Evolutionary conservation across 1,284 basidiomycete species (phyloP), one percentile per base, ranked within the genome.

Genomic region (Porogramme epimiltina): DNA sequence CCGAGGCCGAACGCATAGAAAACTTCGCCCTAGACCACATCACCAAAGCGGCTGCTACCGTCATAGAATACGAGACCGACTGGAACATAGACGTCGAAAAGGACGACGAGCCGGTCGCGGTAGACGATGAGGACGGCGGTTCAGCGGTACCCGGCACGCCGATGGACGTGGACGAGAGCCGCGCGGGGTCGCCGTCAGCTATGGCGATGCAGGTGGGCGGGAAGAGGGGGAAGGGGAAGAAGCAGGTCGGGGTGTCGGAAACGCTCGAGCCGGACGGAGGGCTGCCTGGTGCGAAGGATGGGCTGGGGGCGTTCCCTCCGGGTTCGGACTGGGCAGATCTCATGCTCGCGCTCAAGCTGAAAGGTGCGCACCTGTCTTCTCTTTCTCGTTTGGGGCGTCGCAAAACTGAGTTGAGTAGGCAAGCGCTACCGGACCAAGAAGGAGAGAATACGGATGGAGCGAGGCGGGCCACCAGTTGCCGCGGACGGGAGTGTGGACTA

Each of bases 61-160:
- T 91, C 39, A 87, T 90, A 55, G 87, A 89, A 51, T 87, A 85
- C 65, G 88, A 90, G 69, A 82, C 85, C 0, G 85, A 91, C 64
- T 91, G 88, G 88, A 89, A 88, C 58, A 85, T 90, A 50, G 87
- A 89, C 51, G 73, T 87, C n/a, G 87, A 89, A 60, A 79, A 77
- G 38, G 87, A 89, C 42, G 86, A 85, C 22, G 79, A 82, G 16
- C 70, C 73, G 9, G 70, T 77, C n/a, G 77, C 79, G 22, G 73
- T 78, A 1, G 77, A 78, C n/a, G 77, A 74, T 11, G 72, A 73
- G 8, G 64, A 66, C 15, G 65, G 15, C 3, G 57, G 44, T 2
- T 47, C 52, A 2, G 51, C 42, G 26, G 24, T 34, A 1, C 40
- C 43, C 11, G 62, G 59, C 4, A 65, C 62, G 20, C 59, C 65